Evolutionary conservation across 768 basidiomycete genomes (phyloP).

Genomic region (Rhizopogon rudus): DNA sequence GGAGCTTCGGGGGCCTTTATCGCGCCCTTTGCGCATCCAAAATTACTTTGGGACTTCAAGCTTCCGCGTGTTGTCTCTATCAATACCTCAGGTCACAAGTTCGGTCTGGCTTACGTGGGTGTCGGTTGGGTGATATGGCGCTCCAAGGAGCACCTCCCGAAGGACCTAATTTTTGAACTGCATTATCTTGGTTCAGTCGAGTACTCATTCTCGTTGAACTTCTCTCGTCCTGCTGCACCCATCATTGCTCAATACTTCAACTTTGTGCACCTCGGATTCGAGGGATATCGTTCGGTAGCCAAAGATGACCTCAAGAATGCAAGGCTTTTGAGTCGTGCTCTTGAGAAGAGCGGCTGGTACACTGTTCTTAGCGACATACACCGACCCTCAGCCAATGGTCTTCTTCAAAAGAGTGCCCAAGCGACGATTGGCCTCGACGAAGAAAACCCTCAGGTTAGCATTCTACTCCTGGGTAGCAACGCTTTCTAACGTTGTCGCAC

Average conservation of each 20-base stretch:
- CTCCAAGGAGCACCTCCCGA: constrained; percentile 50
- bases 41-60: constrained; percentile 55
- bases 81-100: constrained; percentile 61
- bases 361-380: constrained; percentile 55
- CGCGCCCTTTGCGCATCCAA: constrained; percentile 55
- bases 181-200: constrained; percentile 54
- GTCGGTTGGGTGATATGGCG: constrained; percentile 69
- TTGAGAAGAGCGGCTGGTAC: constrained; percentile 52
- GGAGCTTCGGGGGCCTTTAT: constrained; percentile 60
- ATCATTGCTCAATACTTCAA: constrained; percentile 63
- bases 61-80: constrained; percentile 56
- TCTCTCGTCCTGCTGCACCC: constrained; percentile 56
- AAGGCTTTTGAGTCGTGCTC: constrained; percentile 57
- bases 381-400: constrained; percentile 23
- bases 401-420: constrained; percentile 23
- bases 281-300: constrained; percentile 45
- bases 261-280: constrained; percentile 56
- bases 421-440: constrained; percentile 38
- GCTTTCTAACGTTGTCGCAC: neutral
- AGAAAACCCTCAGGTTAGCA: constrained; percentile 50
- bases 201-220: constrained; percentile 70
- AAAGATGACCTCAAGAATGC: constrained; percentile 53
- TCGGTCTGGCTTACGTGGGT: constrained; percentile 50
- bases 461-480: constrained; percentile 28
- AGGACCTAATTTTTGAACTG: constrained; percentile 65